These are phyloP conservation scores for Leccinum obscurum DNA, from an alignment of 768 basidiomycete genomes.

Conservation along the genomic window DNA sequence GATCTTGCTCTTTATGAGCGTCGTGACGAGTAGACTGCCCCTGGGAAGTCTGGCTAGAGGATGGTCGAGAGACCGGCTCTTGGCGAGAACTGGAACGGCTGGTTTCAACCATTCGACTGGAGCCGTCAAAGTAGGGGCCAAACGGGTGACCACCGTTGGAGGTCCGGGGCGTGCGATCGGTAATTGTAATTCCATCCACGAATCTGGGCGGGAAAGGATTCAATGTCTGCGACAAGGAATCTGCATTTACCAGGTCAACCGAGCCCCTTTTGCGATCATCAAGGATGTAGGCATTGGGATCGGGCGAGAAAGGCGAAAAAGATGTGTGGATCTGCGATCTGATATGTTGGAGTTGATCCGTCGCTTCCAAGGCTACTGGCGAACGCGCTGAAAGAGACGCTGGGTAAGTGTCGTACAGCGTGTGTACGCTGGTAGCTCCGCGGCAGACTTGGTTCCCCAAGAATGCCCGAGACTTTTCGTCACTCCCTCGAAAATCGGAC, in stretches of 20 bases:
- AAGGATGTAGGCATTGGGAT: slow-evolving; percentile 53
- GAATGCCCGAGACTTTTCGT: slow-evolving; percentile 28
- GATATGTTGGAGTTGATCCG: slow-evolving; percentile 20
- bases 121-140: slow-evolving; percentile 44
- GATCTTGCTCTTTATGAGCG: slow-evolving; percentile 44
- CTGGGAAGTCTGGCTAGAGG: slow-evolving; percentile 45
- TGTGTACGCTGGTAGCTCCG: slow-evolving; percentile 15
- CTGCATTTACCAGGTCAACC: slow-evolving; percentile 37
- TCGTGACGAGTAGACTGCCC: slow-evolving; percentile 25
- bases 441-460: slow-evolving; percentile 20
- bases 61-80: slow-evolving; percentile 55
- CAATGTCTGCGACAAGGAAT: slow-evolving; percentile 47
- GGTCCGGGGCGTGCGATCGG: slow-evolving; percentile 42
- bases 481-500: slow-evolving; percentile 20
- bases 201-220: slow-evolving; percentile 56
- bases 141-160: slow-evolving; percentile 47
- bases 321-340: slow-evolving; percentile 24
- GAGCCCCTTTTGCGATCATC: slow-evolving; percentile 38
- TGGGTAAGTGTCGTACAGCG: slow-evolving; percentile 25
- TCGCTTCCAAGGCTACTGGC: slow-evolving; percentile 12
- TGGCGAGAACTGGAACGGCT: slow-evolving; percentile 43
- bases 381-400: slow-evolving; percentile 18
- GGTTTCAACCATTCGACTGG: slow-evolving; percentile 39
- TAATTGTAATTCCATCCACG: slow-evolving; percentile 40
- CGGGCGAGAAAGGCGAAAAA: slow-evolving; percentile 82